Evolutionary conservation across 441 rosid genomes (phyloP).

Genomic region (Breynia disticha): DNA sequence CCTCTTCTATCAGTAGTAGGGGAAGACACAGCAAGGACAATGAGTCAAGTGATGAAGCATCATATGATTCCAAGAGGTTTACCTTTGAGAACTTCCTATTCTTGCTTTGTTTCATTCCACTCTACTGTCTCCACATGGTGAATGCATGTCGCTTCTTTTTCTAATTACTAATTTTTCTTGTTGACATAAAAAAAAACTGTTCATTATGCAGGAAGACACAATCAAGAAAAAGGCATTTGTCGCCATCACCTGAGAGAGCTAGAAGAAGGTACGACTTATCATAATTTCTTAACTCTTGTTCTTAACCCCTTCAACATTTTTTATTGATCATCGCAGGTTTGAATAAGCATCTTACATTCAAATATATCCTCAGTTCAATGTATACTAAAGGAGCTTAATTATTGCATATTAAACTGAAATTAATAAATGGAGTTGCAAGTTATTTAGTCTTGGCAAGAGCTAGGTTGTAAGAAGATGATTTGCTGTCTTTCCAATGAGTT

Average conservation of each 20-base stretch:
- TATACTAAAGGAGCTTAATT: neutral
- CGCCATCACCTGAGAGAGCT: slow-evolving; percentile 81
- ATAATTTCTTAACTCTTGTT: slow-evolving; percentile 4
- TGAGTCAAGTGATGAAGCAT: slow-evolving; percentile 53
- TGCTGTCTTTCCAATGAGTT: neutral
- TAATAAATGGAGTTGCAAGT: neutral
- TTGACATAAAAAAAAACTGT: neutral
- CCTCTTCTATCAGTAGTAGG: slow-evolving; percentile 51
- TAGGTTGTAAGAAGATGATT: too few species aligned
- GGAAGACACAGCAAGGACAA: slow-evolving; percentile 45
- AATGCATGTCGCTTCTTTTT: slow-evolving; percentile 10
- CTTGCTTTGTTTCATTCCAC: slow-evolving; percentile 9
- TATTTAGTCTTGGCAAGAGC: too few species aligned
- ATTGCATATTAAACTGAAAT: neutral
- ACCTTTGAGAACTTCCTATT: slow-evolving; percentile 10
- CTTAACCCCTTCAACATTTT: slow-evolving; percentile 1
- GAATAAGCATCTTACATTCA: slow-evolving; percentile 1
- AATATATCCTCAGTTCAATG: neutral
- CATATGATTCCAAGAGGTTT: slow-evolving; percentile 77
- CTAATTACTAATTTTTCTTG: neutral
- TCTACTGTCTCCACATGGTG: slow-evolving; percentile 3
- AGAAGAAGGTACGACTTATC: slow-evolving; percentile 47
- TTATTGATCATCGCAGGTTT: slow-evolving; percentile 5
- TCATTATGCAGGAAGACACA: slow-evolving; percentile 39
- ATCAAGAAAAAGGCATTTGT: slow-evolving; percentile 41